A percentile compares a stretch with the other conserved stretches of the same genome.
Conservation (phyloP, 495 filamentous ascomycete species). For the Annulohypoxylon nitens region DNA sequence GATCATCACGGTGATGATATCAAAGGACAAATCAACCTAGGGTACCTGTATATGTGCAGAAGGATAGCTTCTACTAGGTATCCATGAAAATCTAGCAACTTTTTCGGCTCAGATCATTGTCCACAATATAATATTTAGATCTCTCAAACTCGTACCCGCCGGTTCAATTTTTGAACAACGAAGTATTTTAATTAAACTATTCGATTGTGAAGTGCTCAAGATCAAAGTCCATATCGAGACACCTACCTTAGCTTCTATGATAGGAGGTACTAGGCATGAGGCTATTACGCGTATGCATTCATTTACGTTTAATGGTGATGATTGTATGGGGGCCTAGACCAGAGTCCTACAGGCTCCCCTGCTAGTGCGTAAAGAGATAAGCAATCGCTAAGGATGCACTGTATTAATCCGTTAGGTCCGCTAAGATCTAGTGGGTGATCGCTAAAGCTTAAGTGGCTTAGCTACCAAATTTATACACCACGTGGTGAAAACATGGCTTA, state of each 20-base stretch:
- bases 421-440: too few species aligned
- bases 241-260: background rate
- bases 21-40: background rate
- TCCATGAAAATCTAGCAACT: background rate
- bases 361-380: too few species aligned
- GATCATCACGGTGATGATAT: background rate
- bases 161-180: background rate
- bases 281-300: background rate
- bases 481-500: background rate
- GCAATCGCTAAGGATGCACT: too few species aligned
- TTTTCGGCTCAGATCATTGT: background rate
- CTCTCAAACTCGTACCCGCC: background rate
- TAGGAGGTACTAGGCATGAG: background rate
- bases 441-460: too few species aligned
- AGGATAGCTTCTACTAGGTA: background rate
- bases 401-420: too few species aligned
- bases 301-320: background rate
- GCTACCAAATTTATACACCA: too few species aligned
- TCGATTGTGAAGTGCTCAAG: background rate
- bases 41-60: background rate
- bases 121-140: background rate
- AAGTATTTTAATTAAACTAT: background rate
- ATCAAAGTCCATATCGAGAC: background rate
- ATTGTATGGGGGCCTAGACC: background rate
- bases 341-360: too few species aligned